Evolutionary conservation across 1,284 basidiomycete genomes (phyloP).

Genomic region (Cryptococcus sp.): DNA sequence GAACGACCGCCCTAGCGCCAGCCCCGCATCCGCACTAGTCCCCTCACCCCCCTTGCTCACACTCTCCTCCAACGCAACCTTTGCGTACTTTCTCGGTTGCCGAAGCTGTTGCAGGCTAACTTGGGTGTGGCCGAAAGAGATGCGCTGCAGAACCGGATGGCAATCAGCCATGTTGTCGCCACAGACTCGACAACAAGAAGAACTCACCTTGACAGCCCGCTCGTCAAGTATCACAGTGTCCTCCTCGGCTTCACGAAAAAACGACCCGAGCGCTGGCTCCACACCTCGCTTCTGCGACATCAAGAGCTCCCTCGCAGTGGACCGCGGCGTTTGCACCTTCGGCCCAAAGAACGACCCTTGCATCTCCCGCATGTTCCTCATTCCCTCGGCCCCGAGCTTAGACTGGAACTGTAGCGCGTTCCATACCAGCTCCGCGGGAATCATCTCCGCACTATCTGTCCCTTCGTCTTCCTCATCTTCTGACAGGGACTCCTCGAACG

Average conservation of each 20-base stretch:
- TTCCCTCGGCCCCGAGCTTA: constrained; percentile 62
- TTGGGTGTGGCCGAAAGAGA: constrained; percentile 70
- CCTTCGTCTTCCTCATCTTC: constrained; percentile 18
- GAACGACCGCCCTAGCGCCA: constrained; percentile 83
- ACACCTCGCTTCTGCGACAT: constrained; percentile 10
- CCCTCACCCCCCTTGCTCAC: constrained; percentile 58
- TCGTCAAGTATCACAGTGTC: constrained; percentile 64
- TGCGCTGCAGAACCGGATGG: constrained; percentile 56
- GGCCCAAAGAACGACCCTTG: constrained; percentile 72
- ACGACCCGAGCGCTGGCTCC: constrained; percentile 30
- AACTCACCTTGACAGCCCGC: constrained; percentile 62
- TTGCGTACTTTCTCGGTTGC: constrained; percentile 41
- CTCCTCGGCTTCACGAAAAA: constrained; percentile 65
- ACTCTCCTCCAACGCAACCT: constrained; percentile 34
- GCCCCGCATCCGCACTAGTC: constrained; percentile 70
- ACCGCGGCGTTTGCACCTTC: neutral
- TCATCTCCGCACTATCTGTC: constrained; percentile 10
- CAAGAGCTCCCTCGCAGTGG: neutral
- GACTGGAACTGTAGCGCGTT: constrained; percentile 27
- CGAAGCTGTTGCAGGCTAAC: constrained; percentile 61
- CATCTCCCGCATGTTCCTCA: constrained; percentile 85
- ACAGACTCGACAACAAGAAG: constrained; percentile 27
- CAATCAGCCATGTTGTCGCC: neutral
- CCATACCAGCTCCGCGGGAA: constrained; percentile 11
- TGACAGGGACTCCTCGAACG: constrained; percentile 38